Evolutionary conservation across 345 rosid species (phyloP).

Genomic region (Populus tremula): DNA sequence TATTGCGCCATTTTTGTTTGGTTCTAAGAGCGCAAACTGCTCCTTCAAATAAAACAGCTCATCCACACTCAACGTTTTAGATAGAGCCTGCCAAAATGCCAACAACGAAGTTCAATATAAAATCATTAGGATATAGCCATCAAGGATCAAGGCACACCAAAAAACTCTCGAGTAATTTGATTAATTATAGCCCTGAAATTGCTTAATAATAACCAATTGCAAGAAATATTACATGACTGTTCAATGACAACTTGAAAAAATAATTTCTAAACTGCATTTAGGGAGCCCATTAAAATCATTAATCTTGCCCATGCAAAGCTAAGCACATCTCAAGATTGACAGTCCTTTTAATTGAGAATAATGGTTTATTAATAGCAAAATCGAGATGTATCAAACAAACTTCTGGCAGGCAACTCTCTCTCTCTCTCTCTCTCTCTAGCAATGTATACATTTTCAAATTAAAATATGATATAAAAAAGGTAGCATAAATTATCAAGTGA

Average conservation of each 20-base stretch:
- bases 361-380: background rate
- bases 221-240: background rate
- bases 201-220: background rate
- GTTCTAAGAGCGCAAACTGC: conserved; percentile 75
- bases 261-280: background rate
- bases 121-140: background rate
- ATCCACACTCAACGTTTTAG: conserved; percentile 70
- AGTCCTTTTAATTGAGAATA: background rate
- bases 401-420: background rate
- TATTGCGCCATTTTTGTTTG: conserved; percentile 63
- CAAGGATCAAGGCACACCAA: background rate
- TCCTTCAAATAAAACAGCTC: conserved; percentile 68
- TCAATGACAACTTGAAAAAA: background rate
- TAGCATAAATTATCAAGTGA: background rate
- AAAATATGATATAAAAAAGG: background rate
- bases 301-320: background rate
- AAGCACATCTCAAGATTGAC: background rate
- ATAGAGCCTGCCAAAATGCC: conserved; percentile 62
- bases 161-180: background rate
- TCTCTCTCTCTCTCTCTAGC: background rate
- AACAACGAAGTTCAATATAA: background rate
- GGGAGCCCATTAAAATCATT: background rate
- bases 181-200: background rate
- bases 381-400: background rate
- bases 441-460: background rate